Percentiles rank a stretch among this genome's conserved stretches.
These are phyloP conservation scores for Starmerella bombicola DNA, from an alignment of 805 yeast species.

Conservation along the genomic window DNA sequence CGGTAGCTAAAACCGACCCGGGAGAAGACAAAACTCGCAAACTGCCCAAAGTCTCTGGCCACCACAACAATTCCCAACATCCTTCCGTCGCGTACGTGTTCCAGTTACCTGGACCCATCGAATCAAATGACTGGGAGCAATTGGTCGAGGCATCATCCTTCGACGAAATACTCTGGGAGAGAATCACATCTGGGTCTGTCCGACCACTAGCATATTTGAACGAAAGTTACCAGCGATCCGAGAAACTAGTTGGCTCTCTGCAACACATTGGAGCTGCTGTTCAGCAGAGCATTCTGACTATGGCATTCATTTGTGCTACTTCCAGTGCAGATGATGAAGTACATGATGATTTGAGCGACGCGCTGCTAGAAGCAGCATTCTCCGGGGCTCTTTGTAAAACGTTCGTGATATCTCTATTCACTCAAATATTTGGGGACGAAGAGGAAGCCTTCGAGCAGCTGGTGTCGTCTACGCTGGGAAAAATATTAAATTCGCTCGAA, in stretches of 20 bases:
- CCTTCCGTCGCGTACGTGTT: constrained; percentile 3
- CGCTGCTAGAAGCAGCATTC: constrained; percentile 4
- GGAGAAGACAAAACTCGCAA: too few species aligned
- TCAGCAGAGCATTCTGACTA: constrained; percentile 8
- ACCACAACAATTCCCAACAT: too few species aligned
- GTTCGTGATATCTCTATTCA: constrained; percentile 1
- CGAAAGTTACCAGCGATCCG: constrained; percentile 11
- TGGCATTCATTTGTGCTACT: constrained; percentile 19
- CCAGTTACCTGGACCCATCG: neutral
- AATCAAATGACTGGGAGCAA: constrained; percentile 1
- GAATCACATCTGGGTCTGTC: neutral
- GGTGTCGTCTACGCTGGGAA: neutral
- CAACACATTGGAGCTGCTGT: constrained; percentile 7
- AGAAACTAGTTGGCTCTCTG: constrained; percentile 1
- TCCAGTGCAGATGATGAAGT: constrained; percentile 18
- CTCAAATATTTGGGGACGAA: neutral
- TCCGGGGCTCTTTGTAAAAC: neutral
- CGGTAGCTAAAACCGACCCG: too few species aligned
- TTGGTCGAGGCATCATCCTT: neutral
- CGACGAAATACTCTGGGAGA: neutral
- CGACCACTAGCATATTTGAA: constrained; percentile 13
- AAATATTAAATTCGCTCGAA: neutral
- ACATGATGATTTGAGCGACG: constrained; percentile 2
- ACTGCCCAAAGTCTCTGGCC: too few species aligned
- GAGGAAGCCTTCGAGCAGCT: neutral